Conservation (phyloP, 306 rosid species). For the Styphnolobium japonicum region DNA sequence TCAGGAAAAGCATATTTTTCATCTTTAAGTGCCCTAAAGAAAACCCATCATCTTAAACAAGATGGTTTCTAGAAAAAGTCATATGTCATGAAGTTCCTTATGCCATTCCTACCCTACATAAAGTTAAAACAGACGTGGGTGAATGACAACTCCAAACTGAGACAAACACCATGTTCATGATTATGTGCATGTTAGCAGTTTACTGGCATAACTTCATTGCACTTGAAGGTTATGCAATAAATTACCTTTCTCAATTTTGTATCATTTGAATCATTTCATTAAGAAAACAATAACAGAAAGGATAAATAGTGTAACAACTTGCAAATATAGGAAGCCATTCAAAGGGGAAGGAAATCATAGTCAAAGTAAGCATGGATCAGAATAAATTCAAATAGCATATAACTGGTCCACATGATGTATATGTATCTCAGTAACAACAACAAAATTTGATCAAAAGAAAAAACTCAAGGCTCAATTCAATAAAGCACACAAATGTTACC, state of each 20-base stretch:
- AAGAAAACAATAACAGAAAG: conserved; percentile 3
- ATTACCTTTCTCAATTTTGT: not conserved
- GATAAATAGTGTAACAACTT: not conserved
- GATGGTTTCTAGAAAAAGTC: not conserved
- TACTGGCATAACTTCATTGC: conserved; percentile 6
- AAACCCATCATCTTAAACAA: conserved; percentile 2
- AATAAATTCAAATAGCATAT: not conserved
- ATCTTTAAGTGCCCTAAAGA: not conserved
- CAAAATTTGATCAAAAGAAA: not conserved
- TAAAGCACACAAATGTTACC: conserved; percentile 13
- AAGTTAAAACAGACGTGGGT: not conserved
- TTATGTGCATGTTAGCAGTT: not conserved
- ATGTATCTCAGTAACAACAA: not conserved
- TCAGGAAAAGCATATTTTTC: not conserved
- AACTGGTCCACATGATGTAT: not conserved
- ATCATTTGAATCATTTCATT: not conserved
- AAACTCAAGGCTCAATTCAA: not conserved
- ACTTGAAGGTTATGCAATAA: not conserved
- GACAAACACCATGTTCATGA: not conserved
- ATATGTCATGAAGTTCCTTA: not conserved
- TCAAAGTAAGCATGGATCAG: not conserved
- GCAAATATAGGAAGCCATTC: not conserved
- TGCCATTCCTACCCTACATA: not conserved
- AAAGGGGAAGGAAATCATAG: not conserved
- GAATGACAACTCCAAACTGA: not conserved